Conservation (phyloP, 805 yeast species). For the Metschnikowia kofuensis region DNA sequence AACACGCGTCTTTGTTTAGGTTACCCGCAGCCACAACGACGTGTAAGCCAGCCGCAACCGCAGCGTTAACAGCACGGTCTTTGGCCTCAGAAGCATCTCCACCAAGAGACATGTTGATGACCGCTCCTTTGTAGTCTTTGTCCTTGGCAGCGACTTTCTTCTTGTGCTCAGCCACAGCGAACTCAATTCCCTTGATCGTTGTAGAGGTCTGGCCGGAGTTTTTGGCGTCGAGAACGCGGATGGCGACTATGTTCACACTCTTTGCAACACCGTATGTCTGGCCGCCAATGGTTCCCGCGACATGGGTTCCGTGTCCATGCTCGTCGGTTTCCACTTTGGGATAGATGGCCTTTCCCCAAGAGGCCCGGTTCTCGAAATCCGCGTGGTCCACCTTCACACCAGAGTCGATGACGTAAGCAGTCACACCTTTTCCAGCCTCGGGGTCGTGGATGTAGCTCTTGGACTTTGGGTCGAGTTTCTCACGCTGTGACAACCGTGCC, state of each 20-base stretch:
- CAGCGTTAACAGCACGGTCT: slow-evolving; percentile 86
- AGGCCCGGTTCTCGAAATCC: slow-evolving; percentile 81
- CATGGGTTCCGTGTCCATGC: slow-evolving; percentile 93
- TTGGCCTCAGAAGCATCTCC: slow-evolving; percentile 88
- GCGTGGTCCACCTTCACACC: slow-evolving; percentile 71
- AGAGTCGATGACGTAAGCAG: slow-evolving; percentile 84
- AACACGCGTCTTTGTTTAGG: slow-evolving; percentile 89
- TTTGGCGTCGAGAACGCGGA: slow-evolving; percentile 75
- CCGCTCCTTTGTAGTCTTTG: slow-evolving; percentile 76
- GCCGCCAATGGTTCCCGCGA: slow-evolving; percentile 91
- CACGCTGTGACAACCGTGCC: slow-evolving; percentile 80
- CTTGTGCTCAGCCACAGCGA: slow-evolving; percentile 71
- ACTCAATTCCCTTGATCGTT: slow-evolving; percentile 81
- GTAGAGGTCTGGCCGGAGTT: slow-evolving; percentile 84
- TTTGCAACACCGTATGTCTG: slow-evolving; percentile 80
- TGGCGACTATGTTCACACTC: slow-evolving; percentile 72
- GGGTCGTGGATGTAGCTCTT: slow-evolving; percentile 58
- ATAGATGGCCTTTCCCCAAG: slow-evolving; percentile 78
- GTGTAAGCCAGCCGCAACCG: slow-evolving; percentile 82
- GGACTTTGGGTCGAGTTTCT: slow-evolving; percentile 35
- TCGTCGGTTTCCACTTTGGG: slow-evolving; percentile 69
- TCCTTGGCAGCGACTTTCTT: slow-evolving; percentile 48
- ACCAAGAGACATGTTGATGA: slow-evolving; percentile 91
- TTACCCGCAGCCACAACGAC: slow-evolving; percentile 97
- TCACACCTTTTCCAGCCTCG: slow-evolving; percentile 78